These are phyloP conservation scores for Ophiostoma perfectum DNA, from an alignment of 2,329 filamentous ascomycete species.

Conservation along the genomic window DNA sequence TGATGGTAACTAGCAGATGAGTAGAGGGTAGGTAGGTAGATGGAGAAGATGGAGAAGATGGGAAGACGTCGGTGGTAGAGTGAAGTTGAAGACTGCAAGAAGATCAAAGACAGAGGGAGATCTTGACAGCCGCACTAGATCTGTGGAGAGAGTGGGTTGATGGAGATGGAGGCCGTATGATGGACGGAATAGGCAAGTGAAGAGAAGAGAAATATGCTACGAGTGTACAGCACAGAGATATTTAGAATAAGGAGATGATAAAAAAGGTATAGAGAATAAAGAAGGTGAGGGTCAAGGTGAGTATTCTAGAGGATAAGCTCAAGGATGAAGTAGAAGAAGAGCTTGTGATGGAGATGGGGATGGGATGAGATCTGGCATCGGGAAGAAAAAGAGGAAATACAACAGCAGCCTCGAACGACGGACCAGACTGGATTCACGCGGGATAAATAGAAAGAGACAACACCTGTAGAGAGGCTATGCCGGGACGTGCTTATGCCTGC, in stretches of 20 bases:
- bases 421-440: no score
- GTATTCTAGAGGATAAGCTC: no score
- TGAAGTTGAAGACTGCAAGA: background rate
- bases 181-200: background rate
- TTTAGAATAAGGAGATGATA: no score
- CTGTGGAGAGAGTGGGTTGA: background rate
- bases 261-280: no score
- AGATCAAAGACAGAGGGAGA: background rate
- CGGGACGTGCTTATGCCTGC: no score
- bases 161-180: conserved; percentile 9
- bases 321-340: no score
- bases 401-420: background rate
- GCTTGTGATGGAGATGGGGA: background rate
- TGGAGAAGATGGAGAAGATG: background rate
- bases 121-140: conserved; percentile 8
- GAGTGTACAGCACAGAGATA: no score
- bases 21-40: background rate
- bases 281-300: no score
- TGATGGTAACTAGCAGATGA: background rate
- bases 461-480: no score
- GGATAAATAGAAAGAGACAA: no score
- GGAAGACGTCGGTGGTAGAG: background rate
- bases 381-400: background rate
- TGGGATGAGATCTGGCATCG: background rate
- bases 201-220: background rate